phyloP scores from a whole-genome alignment of 345 rosid genomes.

The Corymbia maculata region DNA sequence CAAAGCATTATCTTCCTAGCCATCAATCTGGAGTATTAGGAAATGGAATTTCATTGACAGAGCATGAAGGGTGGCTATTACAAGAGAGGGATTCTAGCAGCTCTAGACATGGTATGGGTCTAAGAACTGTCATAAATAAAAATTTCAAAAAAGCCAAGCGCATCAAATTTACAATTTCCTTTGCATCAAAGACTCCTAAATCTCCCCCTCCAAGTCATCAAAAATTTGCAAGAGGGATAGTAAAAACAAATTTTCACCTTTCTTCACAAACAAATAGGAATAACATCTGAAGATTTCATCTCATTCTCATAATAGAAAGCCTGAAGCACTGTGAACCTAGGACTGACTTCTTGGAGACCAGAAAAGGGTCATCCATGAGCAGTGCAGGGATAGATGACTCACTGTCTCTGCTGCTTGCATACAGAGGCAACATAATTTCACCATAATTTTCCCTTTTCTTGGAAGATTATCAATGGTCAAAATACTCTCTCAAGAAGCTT shows the following conservation, averaged over 20 bases:
- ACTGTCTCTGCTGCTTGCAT: too few relatives aligned
- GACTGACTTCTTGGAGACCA: not conserved
- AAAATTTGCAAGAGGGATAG: not conserved
- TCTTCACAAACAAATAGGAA: not conserved
- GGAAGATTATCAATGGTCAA: not conserved
- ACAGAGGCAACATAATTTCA: too few relatives aligned
- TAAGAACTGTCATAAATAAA: not conserved
- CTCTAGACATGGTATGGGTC: not conserved
- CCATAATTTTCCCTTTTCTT: too few relatives aligned
- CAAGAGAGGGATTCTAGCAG: not conserved
- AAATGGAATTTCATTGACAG: not conserved
- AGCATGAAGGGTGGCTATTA: not conserved
- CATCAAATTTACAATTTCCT: not conserved
- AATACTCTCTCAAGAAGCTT: not conserved
- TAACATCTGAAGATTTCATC: not conserved
- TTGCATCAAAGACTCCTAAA: not conserved
- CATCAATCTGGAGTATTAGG: not conserved
- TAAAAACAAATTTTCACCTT: not conserved
- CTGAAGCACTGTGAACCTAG: not conserved
- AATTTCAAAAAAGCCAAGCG: not conserved
- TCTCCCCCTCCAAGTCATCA: not conserved
- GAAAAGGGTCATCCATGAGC: not conserved
- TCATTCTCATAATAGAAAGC: not conserved
- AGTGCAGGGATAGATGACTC: too few relatives aligned
- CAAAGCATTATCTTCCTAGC: not conserved